These are phyloP conservation scores for Daldinia grandis DNA, from an alignment of 495 filamentous ascomycete species.

Conservation along the genomic window DNA sequence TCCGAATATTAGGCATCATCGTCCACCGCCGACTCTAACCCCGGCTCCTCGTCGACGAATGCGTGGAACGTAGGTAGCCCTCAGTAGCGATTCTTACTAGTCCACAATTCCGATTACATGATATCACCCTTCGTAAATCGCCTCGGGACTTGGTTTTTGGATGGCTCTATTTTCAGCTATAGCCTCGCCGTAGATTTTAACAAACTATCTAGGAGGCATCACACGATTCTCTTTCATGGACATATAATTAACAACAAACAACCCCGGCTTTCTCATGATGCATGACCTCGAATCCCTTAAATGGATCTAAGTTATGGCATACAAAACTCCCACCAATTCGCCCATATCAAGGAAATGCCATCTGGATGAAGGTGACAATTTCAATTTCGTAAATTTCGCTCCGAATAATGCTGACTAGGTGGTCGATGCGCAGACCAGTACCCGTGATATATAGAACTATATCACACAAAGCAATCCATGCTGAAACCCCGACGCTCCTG, in stretches of 20 bases:
- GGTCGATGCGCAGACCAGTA: slow-evolving; percentile 20
- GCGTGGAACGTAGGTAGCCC: not conserved
- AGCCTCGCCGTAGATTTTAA: slow-evolving; percentile 6
- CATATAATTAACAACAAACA: not conserved
- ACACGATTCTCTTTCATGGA: not conserved
- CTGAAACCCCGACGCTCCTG: slow-evolving; percentile 31
- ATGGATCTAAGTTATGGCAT: not conserved
- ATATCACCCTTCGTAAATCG: not conserved
- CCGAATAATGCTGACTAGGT: slow-evolving; percentile 36
- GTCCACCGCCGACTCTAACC: not conserved
- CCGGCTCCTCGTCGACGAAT: not conserved
- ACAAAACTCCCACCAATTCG: not conserved
- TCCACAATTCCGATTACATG: not conserved
- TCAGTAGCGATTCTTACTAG: not conserved
- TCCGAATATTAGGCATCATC: not conserved
- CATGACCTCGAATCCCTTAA: not conserved
- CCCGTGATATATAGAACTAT: slow-evolving; percentile 29
- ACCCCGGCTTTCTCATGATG: not conserved
- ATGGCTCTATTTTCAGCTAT: not conserved
- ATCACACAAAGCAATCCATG: slow-evolving; percentile 26
- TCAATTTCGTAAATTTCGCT: slow-evolving; percentile 31
- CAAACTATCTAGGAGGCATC: not conserved
- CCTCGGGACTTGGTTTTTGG: not conserved
- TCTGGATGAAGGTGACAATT: slow-evolving; percentile 21
- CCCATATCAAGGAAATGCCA: not conserved